These are phyloP conservation scores for Penicillium subrubescens DNA, from an alignment of 495 filamentous ascomycete genomes.

Conservation along the genomic window DNA sequence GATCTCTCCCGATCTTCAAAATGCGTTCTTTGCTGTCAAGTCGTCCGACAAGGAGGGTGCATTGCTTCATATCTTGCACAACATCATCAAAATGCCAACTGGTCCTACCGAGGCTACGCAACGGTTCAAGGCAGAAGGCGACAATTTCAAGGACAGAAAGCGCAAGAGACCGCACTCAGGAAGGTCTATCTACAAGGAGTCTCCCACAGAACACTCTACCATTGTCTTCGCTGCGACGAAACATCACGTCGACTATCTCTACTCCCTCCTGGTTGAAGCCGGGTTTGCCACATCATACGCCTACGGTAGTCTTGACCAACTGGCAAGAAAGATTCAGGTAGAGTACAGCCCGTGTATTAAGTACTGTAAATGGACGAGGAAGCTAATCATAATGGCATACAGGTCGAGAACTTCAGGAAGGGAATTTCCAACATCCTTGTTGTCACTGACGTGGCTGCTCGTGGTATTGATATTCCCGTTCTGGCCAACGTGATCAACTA, in stretches of 20 bases:
- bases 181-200: conserved; percentile 38
- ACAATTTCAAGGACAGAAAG: conserved; percentile 63
- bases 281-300: conserved; percentile 90
- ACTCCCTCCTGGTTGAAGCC: conserved; percentile 66
- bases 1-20: conserved; percentile 89
- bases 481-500: conserved; percentile 99
- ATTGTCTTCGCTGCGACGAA: conserved; percentile 95
- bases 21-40: conserved; percentile 91
- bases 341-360: not conserved
- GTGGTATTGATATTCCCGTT: conserved; percentile 96
- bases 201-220: conserved; percentile 69
- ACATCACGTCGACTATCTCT: conserved; percentile 95
- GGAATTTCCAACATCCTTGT: conserved; percentile 88
- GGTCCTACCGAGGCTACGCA: conserved; percentile 62
- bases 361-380: not conserved
- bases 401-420: conserved; percentile 77
- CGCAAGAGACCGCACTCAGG: conserved; percentile 61
- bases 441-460: conserved; percentile 95
- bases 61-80: conserved; percentile 81
- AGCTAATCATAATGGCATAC: not conserved
- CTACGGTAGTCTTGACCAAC: conserved; percentile 92
- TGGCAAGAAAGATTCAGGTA: conserved; percentile 78
- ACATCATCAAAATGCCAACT: conserved; percentile 90
- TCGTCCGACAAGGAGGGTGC: conserved; percentile 91
- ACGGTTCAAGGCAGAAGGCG: conserved; percentile 33